A percentile compares a stretch with the other conserved stretches of the same genome.
phyloP scores from a whole-genome alignment of 2,329 filamentous ascomycete genomes.

The Scolecobasidium constrictum region DNA sequence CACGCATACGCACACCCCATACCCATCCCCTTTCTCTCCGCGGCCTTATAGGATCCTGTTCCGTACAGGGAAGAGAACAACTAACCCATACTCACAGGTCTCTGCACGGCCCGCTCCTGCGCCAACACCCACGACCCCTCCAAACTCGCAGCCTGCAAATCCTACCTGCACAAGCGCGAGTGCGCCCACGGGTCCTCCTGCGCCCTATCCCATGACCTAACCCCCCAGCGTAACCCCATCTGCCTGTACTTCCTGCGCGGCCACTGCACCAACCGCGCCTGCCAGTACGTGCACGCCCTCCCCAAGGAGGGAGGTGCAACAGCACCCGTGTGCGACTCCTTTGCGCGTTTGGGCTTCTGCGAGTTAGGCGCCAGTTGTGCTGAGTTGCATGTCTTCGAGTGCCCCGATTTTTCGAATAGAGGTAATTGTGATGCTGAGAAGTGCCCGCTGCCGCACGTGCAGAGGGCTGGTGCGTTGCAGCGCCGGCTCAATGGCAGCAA shows the following conservation, averaged over 20 bases:
- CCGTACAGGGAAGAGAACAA: background rate
- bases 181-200: slow-evolving; percentile 71
- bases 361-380: slow-evolving; percentile 66
- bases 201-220: slow-evolving; percentile 82
- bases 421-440: slow-evolving; percentile 70
- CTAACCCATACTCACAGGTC: slow-evolving; percentile 7
- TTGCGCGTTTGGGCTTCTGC: slow-evolving; percentile 83
- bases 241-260: slow-evolving; percentile 87
- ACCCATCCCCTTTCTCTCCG: no score
- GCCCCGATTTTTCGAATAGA: slow-evolving; percentile 88
- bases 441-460: slow-evolving; percentile 79
- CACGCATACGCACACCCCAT: no score
- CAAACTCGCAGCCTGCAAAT: slow-evolving; percentile 85
- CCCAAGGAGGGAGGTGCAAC: slow-evolving; percentile 51
- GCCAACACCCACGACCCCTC: slow-evolving; percentile 72
- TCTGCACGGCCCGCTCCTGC: no score
- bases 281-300: slow-evolving; percentile 76
- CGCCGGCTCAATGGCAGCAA: no score
- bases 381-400: slow-evolving; percentile 83
- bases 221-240: slow-evolving; percentile 70
- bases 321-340: slow-evolving; percentile 71
- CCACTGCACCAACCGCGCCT: slow-evolving; percentile 77
- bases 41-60: no score
- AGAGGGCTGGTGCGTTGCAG: slow-evolving; percentile 71
- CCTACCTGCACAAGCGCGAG: slow-evolving; percentile 66